Percentiles rank a stretch among this genome's conserved stretches.
Evolutionary conservation across 2,329 filamentous ascomycete species (phyloP).

Genomic region (Domatiomyces catenatus): DNA sequence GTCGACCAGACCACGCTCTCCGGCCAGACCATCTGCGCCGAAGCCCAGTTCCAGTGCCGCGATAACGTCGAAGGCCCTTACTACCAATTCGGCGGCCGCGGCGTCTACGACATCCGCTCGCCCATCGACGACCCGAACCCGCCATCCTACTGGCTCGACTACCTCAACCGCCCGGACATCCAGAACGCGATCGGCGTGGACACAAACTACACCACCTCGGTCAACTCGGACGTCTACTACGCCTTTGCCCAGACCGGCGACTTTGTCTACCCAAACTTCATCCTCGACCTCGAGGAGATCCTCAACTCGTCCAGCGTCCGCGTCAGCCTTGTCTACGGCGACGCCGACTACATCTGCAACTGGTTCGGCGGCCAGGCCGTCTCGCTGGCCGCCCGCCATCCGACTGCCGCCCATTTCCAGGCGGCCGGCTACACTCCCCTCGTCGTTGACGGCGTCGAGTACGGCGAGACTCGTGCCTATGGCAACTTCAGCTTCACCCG

Average conservation of each 20-base stretch:
- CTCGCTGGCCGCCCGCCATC: conserved; percentile 43
- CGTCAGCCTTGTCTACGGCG: conserved; percentile 57
- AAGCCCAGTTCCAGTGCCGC: conserved; percentile 41
- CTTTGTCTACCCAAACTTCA: conserved; percentile 47
- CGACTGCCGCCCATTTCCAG: conserved; percentile 42
- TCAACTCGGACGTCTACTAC: conserved; percentile 28
- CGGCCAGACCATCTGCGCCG: conserved; percentile 35
- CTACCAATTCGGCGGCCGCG: conserved; percentile 37
- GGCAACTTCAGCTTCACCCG: conserved; percentile 57
- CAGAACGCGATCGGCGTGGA: conserved; percentile 45
- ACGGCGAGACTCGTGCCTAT: conserved; percentile 62
- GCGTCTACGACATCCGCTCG: conserved; percentile 48
- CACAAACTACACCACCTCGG: conserved; percentile 40
- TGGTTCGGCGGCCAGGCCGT: conserved; percentile 59
- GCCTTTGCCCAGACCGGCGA: conserved; percentile 42
- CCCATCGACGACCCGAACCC: conserved; percentile 46
- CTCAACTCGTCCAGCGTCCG: conserved; percentile 46
- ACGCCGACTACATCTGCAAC: conserved; percentile 41
- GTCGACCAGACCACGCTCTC: conserved; percentile 44
- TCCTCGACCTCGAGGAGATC: conserved; percentile 44
- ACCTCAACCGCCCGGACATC: conserved; percentile 41
- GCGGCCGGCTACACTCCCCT: conserved; percentile 58
- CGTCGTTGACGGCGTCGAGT: conserved; percentile 47
- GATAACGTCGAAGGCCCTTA: conserved; percentile 44
- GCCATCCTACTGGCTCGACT: conserved; percentile 43